Percentiles rank a stretch among this genome's conserved stretches.
Conservation (phyloP, 2,329 filamentous ascomycete genomes). For the Nakataea oryzae region DNA sequence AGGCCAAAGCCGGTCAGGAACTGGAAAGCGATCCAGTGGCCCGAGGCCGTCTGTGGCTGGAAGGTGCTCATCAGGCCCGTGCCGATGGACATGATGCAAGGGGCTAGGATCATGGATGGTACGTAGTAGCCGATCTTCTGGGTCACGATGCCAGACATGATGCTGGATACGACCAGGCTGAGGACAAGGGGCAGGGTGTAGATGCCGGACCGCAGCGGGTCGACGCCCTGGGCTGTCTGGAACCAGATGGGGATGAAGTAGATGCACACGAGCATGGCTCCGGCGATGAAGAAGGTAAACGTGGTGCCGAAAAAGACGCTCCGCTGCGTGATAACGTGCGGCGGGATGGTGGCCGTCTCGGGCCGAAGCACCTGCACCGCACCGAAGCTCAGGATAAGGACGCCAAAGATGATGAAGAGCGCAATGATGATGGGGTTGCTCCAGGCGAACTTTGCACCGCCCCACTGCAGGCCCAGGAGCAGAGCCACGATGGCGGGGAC, state of each 20-base stretch:
- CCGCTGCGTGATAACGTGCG: slow-evolving; percentile 41
- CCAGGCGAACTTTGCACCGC: slow-evolving; percentile 44
- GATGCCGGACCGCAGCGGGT: slow-evolving; percentile 43
- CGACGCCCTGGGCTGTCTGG: slow-evolving; percentile 43
- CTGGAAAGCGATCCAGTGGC: slow-evolving; percentile 50
- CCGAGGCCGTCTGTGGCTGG: slow-evolving; percentile 28
- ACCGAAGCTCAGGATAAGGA: slow-evolving; percentile 35
- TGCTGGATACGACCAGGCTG: slow-evolving; percentile 40
- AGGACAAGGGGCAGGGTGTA: slow-evolving; percentile 47
- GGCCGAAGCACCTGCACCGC: slow-evolving; percentile 41
- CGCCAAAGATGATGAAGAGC: slow-evolving; percentile 39
- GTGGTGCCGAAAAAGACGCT: slow-evolving; percentile 36
- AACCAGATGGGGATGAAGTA: slow-evolving; percentile 48
- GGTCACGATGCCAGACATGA: slow-evolving; percentile 35
- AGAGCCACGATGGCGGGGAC: slow-evolving; percentile 49
- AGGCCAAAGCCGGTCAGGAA: slow-evolving; percentile 48
- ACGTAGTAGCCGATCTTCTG: slow-evolving; percentile 49
- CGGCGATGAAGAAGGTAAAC: slow-evolving; percentile 35
- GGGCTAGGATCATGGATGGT: slow-evolving; percentile 41
- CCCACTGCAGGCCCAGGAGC: slow-evolving; percentile 54
- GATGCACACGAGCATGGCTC: slow-evolving; percentile 41
- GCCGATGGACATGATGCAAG: slow-evolving; percentile 38
- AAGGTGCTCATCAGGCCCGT: slow-evolving; percentile 49
- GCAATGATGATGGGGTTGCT: slow-evolving; percentile 39
- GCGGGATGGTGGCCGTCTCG: slow-evolving; percentile 45